Evolutionary conservation across 2,329 filamentous ascomycete species (phyloP), one percentile per base, ranked within the genome.

Genomic region (Penicillium hesseltinei): DNA sequence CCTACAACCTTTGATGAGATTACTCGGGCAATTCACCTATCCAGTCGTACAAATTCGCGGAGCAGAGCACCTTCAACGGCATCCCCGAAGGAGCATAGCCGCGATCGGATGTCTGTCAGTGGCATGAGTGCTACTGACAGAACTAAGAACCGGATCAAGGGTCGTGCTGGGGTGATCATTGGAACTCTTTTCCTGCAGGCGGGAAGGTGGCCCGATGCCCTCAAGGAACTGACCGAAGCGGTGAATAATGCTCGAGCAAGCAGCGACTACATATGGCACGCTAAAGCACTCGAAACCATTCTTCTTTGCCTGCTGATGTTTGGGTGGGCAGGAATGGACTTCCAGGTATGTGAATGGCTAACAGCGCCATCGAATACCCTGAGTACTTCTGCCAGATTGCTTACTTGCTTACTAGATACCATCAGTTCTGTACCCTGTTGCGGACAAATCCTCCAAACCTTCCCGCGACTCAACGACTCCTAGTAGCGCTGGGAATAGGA

Each of bases 211-310:
- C 84, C 82, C 47, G 92, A 97, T 75, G 92, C 93, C 8, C 74
- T 97, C 45, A 89, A 86, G 71, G 91, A 96, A 70, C 83, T 97
- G 23, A 81, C 86, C 10, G 93, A 97, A 59, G 91, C 89, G 53
- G 92, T 90, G 2, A 84, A 84, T 10, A 85, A 88, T 65, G 88
- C 91, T 17, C 88, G 91, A 66, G 87, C 86, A 38, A 84, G 90
- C 57, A 92, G 91, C 66, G 94, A 99, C 74, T 91, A 96, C 74
- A 74, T 97, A n/a, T 99, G 94, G 93, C 91, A 97, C 76, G 94
- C 90, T 19, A 97, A 97, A 75, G 92, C 91, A 1, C 80, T 99
- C 21, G 95, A 99, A 71, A 86, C 92, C 29, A 90, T 96, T 59
- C 78, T 94, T 46, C 82, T 96, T 27, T 91, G 89, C 69, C 82